phyloP scores from a whole-genome alignment of 75 land plant species.

The Selaginella tamariscina region DNA sequence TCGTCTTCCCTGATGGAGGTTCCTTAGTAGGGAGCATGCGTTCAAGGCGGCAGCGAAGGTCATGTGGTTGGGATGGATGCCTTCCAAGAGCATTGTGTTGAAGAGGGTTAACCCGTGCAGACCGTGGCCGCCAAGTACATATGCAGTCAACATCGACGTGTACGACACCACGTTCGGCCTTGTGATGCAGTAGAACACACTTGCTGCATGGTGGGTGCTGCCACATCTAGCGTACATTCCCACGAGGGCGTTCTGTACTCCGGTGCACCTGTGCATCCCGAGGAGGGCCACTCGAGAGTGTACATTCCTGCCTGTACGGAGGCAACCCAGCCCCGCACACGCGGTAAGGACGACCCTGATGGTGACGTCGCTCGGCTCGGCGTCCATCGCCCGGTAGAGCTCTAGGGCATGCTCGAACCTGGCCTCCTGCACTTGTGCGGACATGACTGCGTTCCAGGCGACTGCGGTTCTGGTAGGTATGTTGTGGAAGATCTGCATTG shows the following conservation, averaged over 20 bases:
- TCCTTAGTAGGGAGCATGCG: background rate
- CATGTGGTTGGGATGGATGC: background rate
- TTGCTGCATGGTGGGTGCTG: background rate
- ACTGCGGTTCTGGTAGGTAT: too few species aligned
- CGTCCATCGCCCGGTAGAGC: too few species aligned
- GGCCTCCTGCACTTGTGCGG: too few species aligned
- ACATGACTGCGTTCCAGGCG: too few species aligned
- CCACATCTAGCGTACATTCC: constrained; percentile 1
- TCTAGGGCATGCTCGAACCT: too few species aligned
- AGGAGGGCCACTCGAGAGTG: too few species aligned
- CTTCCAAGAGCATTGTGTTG: constrained; percentile 12
- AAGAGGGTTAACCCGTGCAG: background rate
- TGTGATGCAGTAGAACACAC: background rate
- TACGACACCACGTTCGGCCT: constrained; percentile 3
- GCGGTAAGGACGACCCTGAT: too few species aligned
- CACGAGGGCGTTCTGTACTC: background rate
- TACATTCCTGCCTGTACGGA: too few species aligned
- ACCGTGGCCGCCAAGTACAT: background rate
- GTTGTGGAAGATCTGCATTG: too few species aligned
- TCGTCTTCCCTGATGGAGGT: background rate
- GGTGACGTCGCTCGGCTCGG: too few species aligned
- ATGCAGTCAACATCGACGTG: constrained; percentile 6
- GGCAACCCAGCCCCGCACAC: too few species aligned
- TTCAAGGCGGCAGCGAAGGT: background rate
- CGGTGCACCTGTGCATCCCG: too few species aligned